phyloP scores from a whole-genome alignment of 176 grass and related monocot species.

The Lolium rigidum region DNA sequence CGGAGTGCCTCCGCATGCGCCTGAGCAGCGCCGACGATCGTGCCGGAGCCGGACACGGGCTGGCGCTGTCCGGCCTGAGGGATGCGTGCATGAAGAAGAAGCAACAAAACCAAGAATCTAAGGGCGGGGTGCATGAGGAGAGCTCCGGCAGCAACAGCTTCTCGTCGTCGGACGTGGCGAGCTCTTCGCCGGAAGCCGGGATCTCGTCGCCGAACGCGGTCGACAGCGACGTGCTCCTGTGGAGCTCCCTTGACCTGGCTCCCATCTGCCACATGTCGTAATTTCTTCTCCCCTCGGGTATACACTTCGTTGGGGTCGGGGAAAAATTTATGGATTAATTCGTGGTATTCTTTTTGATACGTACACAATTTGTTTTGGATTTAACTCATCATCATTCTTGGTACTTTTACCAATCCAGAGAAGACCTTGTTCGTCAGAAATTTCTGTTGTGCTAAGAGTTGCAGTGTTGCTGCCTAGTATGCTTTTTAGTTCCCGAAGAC shows the following conservation, averaged over 20 bases:
- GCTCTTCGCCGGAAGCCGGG: slow-evolving; percentile 2
- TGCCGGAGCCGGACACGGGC: not conserved
- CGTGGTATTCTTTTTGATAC: not conserved
- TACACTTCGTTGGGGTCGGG: not conserved
- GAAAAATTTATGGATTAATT: not conserved
- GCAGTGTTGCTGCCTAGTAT: no score
- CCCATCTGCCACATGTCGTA: slow-evolving; percentile 36
- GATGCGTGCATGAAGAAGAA: slow-evolving; percentile 39
- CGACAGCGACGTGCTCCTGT: slow-evolving; percentile 42
- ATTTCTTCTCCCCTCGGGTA: not conserved
- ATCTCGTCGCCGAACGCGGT: slow-evolving; percentile 32
- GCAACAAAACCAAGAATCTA: not conserved
- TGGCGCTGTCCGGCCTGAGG: slow-evolving; percentile 42
- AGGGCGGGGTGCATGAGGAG: slow-evolving; percentile 25
- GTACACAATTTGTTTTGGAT: not conserved
- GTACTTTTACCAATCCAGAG: not conserved
- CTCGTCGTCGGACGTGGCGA: slow-evolving; percentile 25
- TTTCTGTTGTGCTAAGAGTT: not conserved
- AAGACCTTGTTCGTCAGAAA: not conserved
- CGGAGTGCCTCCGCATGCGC: slow-evolving; percentile 65
- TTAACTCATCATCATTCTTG: not conserved
- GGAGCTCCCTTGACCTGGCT: slow-evolving; percentile 54
- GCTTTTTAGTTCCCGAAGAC: no score
- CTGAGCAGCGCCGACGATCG: not conserved
- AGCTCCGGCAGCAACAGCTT: slow-evolving; percentile 39